Conservation (phyloP, 176 grass and related monocot species). For the Lolium multiflorum region DNA sequence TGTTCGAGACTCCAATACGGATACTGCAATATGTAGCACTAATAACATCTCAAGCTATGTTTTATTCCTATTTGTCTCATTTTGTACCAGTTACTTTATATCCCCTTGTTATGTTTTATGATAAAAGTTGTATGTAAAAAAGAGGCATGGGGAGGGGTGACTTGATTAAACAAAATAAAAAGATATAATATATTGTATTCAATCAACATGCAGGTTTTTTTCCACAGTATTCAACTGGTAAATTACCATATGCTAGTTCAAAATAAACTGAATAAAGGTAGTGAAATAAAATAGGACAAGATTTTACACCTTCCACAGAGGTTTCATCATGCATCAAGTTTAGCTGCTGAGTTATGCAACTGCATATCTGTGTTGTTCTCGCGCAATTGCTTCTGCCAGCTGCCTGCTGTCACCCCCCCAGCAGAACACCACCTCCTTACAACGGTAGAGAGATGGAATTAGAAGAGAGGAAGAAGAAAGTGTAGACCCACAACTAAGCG, state of each 20-base stretch:
- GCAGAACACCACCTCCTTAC: background rate
- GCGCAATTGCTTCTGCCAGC: background rate
- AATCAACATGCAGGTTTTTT: background rate
- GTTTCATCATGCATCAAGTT: background rate
- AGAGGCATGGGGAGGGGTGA: background rate
- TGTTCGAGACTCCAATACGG: background rate
- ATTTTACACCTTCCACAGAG: background rate
- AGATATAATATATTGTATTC: background rate
- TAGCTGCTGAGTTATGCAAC: background rate
- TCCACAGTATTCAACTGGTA: background rate
- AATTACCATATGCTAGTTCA: slow-evolving; percentile 8
- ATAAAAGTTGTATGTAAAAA: background rate
- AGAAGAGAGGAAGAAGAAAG: background rate
- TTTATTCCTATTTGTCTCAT: background rate
- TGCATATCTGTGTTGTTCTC: background rate
- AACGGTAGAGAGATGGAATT: background rate
- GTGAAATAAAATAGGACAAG: slow-evolving; percentile 2
- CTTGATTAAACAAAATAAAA: background rate
- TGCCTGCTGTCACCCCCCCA: background rate
- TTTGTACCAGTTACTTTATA: background rate
- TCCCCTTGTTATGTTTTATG: background rate
- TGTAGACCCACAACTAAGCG: background rate
- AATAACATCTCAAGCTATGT: background rate
- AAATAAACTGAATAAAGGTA: background rate
- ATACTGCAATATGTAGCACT: background rate